Evolutionary conservation across 2,329 filamentous ascomycete genomes (phyloP), one percentile per base, ranked within the genome.

Genomic region (Neofusicoccum ribis): DNA sequence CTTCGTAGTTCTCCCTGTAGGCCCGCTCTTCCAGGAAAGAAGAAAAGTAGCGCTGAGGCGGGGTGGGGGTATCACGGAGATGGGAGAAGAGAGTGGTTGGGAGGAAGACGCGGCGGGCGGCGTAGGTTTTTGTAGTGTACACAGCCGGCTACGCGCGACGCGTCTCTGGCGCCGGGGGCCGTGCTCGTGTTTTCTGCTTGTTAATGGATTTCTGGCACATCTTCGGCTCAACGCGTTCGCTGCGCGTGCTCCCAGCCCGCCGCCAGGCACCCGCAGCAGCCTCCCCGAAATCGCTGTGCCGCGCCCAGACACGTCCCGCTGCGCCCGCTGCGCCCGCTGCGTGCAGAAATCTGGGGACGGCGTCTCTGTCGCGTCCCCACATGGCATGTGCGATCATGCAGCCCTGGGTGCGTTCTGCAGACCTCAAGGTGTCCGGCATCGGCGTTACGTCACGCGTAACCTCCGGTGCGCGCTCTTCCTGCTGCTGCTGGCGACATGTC

Each of bases 41-140:
- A 62, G 34, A 34, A 43, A 43, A 5, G 44, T 43, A 62, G 59
- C 34, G 36, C 23, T 12, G 36, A 64, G 31, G 51, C 63, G 52
- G 63, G 62, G 8, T 44, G 17, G 46, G 63, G 63, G 63, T 64
- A 64, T 64, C 63, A 59, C 41, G 34, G 15, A 41, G 36, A 52
- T 50, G 51, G 62, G 51, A 41, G 34, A n/a, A 50, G 62, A 51
- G 61, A n/a, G 49, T 43, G 31, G 51, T 27, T 7, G 43, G 23
- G 52, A 36, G 63, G 27, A 60, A 60, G 56, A 47, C 56, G 39
- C 27, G 34, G 62, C 50, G 41, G 51, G 51, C 62, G 52, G 31
- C 44, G 61, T 36, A 49, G 62, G 52, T 59, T 64, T 64, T 58
- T 64, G 52, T 49, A 50, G 51, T 23, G 58, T 14, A 20, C 17